Evolutionary conservation across 2,329 filamentous ascomycete genomes (phyloP).

Genomic region (Botrytis pseudocinerea): DNA sequence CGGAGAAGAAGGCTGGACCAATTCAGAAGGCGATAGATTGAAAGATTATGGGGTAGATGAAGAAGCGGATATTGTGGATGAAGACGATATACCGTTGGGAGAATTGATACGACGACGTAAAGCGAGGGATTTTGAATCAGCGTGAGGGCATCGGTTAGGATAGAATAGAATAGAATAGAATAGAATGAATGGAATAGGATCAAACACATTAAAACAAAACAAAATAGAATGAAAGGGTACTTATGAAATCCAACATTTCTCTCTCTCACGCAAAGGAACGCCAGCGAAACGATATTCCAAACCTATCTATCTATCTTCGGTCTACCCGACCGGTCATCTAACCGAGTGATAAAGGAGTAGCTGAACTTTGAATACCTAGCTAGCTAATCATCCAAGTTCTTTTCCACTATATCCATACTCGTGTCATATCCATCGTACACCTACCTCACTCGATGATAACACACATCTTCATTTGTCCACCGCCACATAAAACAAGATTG

Average conservation of each 20-base stretch:
- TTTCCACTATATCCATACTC: too few species aligned
- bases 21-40: conserved; percentile 72
- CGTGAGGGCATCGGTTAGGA: background rate
- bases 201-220: background rate
- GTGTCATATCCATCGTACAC: too few species aligned
- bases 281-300: background rate
- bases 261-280: background rate
- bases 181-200: background rate
- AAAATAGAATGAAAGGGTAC: background rate
- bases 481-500: background rate
- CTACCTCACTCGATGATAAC: background rate
- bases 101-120: conserved; percentile 63
- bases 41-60: conserved; percentile 80
- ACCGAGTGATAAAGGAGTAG: background rate
- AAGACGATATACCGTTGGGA: conserved; percentile 67
- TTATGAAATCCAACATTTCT: background rate
- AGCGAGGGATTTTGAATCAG: conserved; percentile 14
- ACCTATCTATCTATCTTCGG: background rate
- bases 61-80: conserved; percentile 60
- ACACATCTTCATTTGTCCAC: background rate
- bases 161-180: background rate
- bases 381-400: too few species aligned
- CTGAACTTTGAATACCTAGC: background rate
- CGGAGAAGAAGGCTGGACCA: conserved; percentile 66
- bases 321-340: background rate